phyloP scores from a whole-genome alignment of 208 protist species.

The Zelonia costaricensis region DNA sequence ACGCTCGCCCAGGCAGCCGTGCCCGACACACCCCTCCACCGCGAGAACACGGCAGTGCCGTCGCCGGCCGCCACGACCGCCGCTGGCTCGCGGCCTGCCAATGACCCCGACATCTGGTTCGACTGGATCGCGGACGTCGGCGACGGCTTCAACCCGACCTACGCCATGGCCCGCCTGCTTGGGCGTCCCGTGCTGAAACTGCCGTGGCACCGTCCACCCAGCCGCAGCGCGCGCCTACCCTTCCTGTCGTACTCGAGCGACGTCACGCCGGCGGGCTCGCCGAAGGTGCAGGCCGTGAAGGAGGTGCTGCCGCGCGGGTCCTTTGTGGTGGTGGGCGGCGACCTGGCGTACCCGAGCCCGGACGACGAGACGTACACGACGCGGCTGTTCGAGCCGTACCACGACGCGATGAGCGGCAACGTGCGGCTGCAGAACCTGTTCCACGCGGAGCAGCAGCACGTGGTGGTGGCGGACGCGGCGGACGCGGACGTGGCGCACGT shows the following conservation, averaged over 20 bases:
- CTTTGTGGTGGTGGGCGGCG: constrained; percentile 81
- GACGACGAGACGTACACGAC: constrained; percentile 70
- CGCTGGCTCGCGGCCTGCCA: neutral
- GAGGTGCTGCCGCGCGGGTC: constrained; percentile 75
- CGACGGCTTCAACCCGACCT: constrained; percentile 90
- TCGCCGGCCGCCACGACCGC: neutral
- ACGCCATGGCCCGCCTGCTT: constrained; percentile 79
- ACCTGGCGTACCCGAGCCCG: constrained; percentile 83
- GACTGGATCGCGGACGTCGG: constrained; percentile 88
- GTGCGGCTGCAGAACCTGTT: constrained; percentile 44
- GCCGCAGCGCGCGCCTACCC: neutral
- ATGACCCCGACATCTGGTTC: constrained; percentile 68
- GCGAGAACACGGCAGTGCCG: neutral
- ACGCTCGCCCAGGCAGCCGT: no score
- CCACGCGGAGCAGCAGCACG: constrained; percentile 39
- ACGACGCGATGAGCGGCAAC: constrained; percentile 55
- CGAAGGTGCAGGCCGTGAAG: constrained; percentile 47
- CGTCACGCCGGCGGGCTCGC: constrained; percentile 1
- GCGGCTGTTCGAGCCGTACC: constrained; percentile 77
- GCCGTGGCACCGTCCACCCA: constrained; percentile 45
- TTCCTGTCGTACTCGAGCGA: neutral
- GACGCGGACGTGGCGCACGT: constrained; percentile 66
- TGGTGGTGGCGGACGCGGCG: constrained; percentile 41
- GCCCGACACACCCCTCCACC: neutral
- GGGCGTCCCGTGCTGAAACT: constrained; percentile 63